A percentile compares a stretch with the other conserved stretches of the same genome.
Conservation (phyloP, 2,329 filamentous ascomycete genomes). For the Trichoderma semiorbis region DNA sequence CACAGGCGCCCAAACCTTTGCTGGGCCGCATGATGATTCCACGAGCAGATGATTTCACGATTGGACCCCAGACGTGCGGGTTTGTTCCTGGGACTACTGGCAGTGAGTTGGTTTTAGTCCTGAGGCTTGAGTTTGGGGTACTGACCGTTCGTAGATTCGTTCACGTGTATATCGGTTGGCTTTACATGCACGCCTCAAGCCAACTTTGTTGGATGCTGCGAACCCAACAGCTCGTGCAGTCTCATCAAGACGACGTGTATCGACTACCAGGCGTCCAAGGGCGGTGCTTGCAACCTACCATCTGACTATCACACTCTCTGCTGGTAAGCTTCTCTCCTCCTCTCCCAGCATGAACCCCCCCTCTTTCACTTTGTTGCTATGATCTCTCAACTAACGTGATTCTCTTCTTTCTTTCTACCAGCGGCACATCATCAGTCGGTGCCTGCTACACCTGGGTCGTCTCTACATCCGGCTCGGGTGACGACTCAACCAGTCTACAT, state of each 20-base stretch:
- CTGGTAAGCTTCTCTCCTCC: conserved; percentile 28
- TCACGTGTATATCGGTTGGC: conserved; percentile 28
- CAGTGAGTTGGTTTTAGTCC: conserved; percentile 26
- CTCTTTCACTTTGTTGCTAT: neutral
- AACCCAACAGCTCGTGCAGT: conserved; percentile 28
- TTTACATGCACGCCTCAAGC: conserved; percentile 28
- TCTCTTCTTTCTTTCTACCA: conserved; percentile 22
- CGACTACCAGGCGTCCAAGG: conserved; percentile 27
- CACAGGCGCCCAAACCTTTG: conserved; percentile 28
- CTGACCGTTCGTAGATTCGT: conserved; percentile 24
- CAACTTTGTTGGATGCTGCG: conserved; percentile 34
- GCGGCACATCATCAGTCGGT: neutral
- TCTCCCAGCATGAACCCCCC: neutral
- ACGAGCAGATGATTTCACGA: conserved; percentile 29
- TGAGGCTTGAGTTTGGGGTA: neutral
- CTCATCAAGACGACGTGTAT: conserved; percentile 34
- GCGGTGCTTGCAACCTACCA: conserved; percentile 27
- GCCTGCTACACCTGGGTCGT: conserved; percentile 32
- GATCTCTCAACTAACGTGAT: neutral
- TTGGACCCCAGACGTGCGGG: conserved; percentile 31
- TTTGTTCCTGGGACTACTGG: conserved; percentile 25
- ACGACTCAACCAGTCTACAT: conserved; percentile 18
- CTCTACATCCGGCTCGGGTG: conserved; percentile 21
- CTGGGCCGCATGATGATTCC: conserved; percentile 30
- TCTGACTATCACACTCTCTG: conserved; percentile 35